A percentile compares a stretch with the other conserved stretches of the same genome.
Conservation (phyloP, 139 green algal species). For the Chlamydomonas asymmetrica region DNA sequence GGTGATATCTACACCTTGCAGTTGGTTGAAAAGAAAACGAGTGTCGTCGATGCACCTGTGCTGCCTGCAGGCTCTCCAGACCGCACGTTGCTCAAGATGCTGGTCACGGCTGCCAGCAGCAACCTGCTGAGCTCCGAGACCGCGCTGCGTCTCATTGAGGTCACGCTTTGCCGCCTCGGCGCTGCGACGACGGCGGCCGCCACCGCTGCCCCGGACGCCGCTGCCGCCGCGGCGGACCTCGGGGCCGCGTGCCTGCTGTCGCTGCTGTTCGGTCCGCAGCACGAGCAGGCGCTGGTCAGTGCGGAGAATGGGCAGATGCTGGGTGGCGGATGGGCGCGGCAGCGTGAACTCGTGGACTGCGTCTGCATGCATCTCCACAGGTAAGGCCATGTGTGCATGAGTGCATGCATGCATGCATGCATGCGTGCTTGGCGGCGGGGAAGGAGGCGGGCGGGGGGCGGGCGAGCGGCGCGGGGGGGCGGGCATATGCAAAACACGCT, state of each 20-base stretch:
- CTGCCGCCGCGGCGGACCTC: too few relatives aligned
- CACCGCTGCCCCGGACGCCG: background rate
- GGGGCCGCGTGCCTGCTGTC: conserved; percentile 24
- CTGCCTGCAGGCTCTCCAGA: background rate
- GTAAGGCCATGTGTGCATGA: too few relatives aligned
- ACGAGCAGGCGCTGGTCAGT: conserved; percentile 8
- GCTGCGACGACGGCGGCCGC: background rate
- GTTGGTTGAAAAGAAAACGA: background rate
- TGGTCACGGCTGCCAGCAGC: conserved; percentile 5
- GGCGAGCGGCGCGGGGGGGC: conserved; percentile 4
- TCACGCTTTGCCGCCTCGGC: conserved; percentile 7
- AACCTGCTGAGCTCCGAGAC: background rate
- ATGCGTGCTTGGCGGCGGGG: too few relatives aligned
- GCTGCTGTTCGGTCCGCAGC: conserved; percentile 20
- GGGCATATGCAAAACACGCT: too few relatives aligned
- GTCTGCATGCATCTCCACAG: conserved; percentile 10
- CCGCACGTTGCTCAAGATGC: conserved; percentile 12
- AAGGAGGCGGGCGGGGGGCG: background rate
- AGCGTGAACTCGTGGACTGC: conserved; percentile 11
- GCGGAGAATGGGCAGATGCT: background rate
- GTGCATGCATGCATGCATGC: too few relatives aligned
- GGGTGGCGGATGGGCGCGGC: background rate
- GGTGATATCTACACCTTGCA: background rate
- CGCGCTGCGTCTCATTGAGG: conserved; percentile 22
- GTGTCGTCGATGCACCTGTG: background rate